Base-by-base conservation (phyloP, 371 early-diverging fungal species). In the Capillidium heterosporum region DNA sequence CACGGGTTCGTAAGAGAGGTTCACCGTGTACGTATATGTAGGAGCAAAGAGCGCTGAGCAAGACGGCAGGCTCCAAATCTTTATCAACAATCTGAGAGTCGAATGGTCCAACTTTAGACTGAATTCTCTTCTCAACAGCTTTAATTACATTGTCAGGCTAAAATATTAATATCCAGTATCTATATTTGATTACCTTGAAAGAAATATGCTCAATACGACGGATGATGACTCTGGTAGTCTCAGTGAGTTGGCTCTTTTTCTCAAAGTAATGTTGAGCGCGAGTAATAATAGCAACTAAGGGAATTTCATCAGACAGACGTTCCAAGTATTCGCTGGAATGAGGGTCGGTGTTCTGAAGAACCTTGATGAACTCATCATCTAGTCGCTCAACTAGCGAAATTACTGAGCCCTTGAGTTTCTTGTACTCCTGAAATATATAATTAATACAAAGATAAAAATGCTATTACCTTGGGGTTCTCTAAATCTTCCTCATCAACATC, bases 291-390 rank as follows among this genome's bases (percentile, higher is more conserved):
- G 81, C 76, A 64, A 94, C 94, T 43, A 95, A 69, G n/a, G 75
- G 59, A 39, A 84, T 78, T 57, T 95, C 90, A 67, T 95, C 95
- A 58, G 81, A 77, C 62, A 97, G 77, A 50, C 96, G 87, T 57
- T 89, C 92, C 57, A 93, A 78, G 64, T 95, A 97, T 62, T 97
- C 95, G 55, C 86, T 84, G 32, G 95, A 85, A 68, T 93, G 92
- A 57, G 96, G 92, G 69, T 96, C 98, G 60, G 89, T 87, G 71
- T 81, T 82, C 69, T 91, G 94, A 46, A 98, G 80, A 15, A 89
- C 82, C 67, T 87, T 87, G 58, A 80, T 87, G 71, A 93, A 96
- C 71, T 96, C 98, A 48, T 96, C 95, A 71, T 95, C 95, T 40
- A 96, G 69, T 43, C 96, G 87, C 63, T 94, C 95, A 32, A 95